Base-by-base conservation (phyloP, 2,329 filamentous ascomycete genomes). In the Microdochium bolleyi region DNA sequence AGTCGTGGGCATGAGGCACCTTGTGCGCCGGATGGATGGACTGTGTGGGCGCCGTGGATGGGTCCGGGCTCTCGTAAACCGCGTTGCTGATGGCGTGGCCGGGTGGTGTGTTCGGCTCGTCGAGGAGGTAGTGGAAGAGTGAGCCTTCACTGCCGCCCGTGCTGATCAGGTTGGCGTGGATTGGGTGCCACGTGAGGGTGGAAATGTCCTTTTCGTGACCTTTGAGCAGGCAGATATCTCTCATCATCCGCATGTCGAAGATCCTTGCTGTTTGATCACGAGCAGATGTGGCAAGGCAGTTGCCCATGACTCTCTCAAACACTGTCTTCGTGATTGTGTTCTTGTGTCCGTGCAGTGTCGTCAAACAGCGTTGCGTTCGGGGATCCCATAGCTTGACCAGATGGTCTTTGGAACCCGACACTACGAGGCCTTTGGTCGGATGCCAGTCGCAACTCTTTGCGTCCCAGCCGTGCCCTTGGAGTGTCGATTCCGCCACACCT, bases 401-500 rank as follows among this genome's bases (percentile, higher is more conserved):
- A 69, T 99, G 92, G 64, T 99, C 94, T 72, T 99, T 99, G 11
- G 92, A 97, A 37, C 94, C 94, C 1, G 94, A 97, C 3, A 96
- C 92, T 30, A 99, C 79, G 3, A 99, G 73, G 1, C 94, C 94
- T 72, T 96, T 97, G 21, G 87, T 88, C 1, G 92, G 92, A 73
- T 99, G 94, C 94, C 94, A 99, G 67, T 99, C 92, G 53, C 95
- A 95, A 51, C 85, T 89, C 70, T 97, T 97, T 21, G 90, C 92
- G 66, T 99, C 94, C 94, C 94, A 99, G 58, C 91, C 90, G 68
- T 99, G 94, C n/a, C 94, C 94, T 38, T 86, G 88, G 38, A 99
- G 73, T 11, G 87, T 87, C 1, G 86, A 87, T 64, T 97, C 92
- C 67, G 91, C 88, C 24, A 84, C 79, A 19, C 91, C 90, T 25